A percentile compares a stretch with the other conserved stretches of the same genome.
Evolutionary conservation across 164 flowering plant species (phyloP).

Genomic region (Amborella trichopoda): DNA sequence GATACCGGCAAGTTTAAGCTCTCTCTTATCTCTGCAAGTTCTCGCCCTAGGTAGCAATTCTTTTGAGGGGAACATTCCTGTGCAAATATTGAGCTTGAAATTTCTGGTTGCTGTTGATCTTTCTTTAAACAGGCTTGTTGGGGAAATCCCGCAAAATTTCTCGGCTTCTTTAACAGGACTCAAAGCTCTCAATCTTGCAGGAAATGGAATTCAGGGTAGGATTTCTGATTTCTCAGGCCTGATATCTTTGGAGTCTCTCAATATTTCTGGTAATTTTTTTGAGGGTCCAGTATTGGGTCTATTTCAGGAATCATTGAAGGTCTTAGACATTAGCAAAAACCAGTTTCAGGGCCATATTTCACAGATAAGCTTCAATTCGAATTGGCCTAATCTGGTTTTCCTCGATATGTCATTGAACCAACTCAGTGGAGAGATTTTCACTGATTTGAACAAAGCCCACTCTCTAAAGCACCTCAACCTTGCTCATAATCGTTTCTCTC

Average conservation of each 20-base stretch:
- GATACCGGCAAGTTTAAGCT: conserved; percentile 51
- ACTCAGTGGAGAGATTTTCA: conserved; percentile 53
- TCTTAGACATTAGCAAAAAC: conserved; percentile 64
- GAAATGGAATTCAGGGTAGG: conserved; percentile 43
- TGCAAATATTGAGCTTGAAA: conserved; percentile 33
- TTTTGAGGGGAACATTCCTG: conserved; percentile 39
- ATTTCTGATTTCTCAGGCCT: conserved; percentile 40
- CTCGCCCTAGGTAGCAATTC: conserved; percentile 43
- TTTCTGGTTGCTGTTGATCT: conserved; percentile 43
- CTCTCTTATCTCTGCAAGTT: conserved; percentile 31
- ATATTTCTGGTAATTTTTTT: conserved; percentile 58
- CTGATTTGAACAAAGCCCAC: conserved; percentile 19
- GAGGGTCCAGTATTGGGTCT: conserved; percentile 54
- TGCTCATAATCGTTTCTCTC: conserved; percentile 52
- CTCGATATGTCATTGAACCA: conserved; percentile 67
- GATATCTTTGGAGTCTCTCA: conserved; percentile 38
- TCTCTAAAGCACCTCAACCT: conserved; percentile 66
- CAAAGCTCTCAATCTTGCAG: conserved; percentile 46
- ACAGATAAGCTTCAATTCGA: conserved; percentile 44
- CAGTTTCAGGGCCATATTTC: conserved; percentile 72
- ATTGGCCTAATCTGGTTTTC: conserved; percentile 44
- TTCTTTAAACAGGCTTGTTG: conserved; percentile 43
- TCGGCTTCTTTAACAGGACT: conserved; percentile 54
- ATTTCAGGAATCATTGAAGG: conserved; percentile 38
- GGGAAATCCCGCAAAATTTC: conserved; percentile 54